These are phyloP conservation scores for Leishmania tropica DNA, from an alignment of 208 protist species.

Conservation along the genomic window DNA sequence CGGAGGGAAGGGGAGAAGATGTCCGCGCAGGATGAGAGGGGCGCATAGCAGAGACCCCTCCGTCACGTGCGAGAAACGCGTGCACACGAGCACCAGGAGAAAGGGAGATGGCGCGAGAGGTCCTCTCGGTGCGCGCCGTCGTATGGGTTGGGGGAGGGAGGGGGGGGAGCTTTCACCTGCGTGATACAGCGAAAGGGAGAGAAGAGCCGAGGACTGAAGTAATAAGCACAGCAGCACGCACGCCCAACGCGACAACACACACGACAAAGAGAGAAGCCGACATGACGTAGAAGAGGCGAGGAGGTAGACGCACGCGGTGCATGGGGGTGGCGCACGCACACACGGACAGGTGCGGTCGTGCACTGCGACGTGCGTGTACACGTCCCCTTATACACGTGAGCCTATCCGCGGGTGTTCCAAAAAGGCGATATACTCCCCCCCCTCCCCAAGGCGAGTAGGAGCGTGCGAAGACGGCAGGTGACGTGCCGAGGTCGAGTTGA, in stretches of 20 bases:
- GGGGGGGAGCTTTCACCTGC: background rate
- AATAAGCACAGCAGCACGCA: background rate
- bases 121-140: background rate
- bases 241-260: background rate
- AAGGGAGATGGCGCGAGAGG: background rate
- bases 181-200: background rate
- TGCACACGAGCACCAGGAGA: background rate
- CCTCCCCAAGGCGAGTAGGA: background rate
- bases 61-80: background rate
- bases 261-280: background rate
- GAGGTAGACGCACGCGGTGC: background rate
- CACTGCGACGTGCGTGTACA: background rate
- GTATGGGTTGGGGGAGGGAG: background rate
- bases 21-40: background rate
- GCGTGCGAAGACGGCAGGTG: background rate
- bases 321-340: background rate
- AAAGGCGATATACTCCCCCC: background rate
- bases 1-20: background rate
- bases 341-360: background rate
- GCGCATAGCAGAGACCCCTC: background rate
- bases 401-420: background rate
- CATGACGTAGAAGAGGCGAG: background rate
- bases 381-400: background rate
- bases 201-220: background rate
- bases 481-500: background rate